phyloP scores from a whole-genome alignment of 306 rosid species.

The Lablab purpureus region DNA sequence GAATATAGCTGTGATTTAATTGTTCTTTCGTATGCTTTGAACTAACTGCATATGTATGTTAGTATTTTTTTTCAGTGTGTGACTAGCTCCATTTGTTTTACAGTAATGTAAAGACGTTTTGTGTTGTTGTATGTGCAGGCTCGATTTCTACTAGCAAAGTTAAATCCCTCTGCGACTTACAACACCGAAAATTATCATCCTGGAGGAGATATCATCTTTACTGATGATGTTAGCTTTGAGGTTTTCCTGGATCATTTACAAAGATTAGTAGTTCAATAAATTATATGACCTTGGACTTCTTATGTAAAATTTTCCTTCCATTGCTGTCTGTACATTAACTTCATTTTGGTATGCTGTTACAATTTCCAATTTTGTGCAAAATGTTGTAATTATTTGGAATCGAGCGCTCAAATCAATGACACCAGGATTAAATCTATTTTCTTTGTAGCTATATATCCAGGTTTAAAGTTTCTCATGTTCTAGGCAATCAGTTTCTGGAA shows the following conservation, averaged over 20 bases:
- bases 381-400: slow-evolving; percentile 48
- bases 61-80: background rate
- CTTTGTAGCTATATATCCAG: background rate
- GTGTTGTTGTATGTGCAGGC: slow-evolving; percentile 62
- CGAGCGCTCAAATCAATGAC: slow-evolving; percentile 5
- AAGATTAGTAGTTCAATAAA: slow-evolving; percentile 92
- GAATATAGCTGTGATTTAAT: background rate
- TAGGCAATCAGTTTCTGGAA: background rate
- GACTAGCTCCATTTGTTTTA: background rate
- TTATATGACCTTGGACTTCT: slow-evolving; percentile 7
- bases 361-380: slow-evolving; percentile 45
- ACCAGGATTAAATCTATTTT: background rate
- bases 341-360: slow-evolving; percentile 15
- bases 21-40: background rate
- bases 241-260: slow-evolving; percentile 96
- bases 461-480: background rate
- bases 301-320: slow-evolving; percentile 37
- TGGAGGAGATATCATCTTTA: slow-evolving; percentile 91
- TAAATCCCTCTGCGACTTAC: slow-evolving; percentile 92
- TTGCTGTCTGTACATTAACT: slow-evolving; percentile 46
- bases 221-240: slow-evolving; percentile 95
- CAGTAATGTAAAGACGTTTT: slow-evolving; percentile 2
- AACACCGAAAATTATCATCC: slow-evolving; percentile 73
- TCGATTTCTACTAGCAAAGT: slow-evolving; percentile 87
- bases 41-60: slow-evolving; percentile 10